A percentile compares a stretch with the other conserved stretches of the same genome.
Conservation (phyloP, 2,329 filamentous ascomycete species). For the Fusarium metavorans region DNA sequence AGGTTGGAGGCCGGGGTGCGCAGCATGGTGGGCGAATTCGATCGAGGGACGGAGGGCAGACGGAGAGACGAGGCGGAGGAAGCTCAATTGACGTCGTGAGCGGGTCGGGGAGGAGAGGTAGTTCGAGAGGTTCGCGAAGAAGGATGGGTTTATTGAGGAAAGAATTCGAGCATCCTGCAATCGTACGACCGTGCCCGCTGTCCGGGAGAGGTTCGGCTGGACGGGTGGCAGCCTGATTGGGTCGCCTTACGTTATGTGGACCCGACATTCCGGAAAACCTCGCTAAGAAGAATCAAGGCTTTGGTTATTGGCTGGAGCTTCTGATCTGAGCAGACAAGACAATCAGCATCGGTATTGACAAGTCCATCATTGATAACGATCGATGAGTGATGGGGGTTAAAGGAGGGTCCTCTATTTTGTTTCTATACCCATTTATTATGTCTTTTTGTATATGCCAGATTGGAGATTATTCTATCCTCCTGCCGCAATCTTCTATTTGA, state of each 20-base stretch:
- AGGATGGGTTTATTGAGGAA: constrained; percentile 44
- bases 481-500: neutral
- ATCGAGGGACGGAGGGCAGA: constrained; percentile 30
- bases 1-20: constrained; percentile 65
- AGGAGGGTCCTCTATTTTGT: neutral
- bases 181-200: constrained; percentile 34
- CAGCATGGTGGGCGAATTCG: constrained; percentile 60
- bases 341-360: constrained; percentile 1
- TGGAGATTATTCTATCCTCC: constrained; percentile 3
- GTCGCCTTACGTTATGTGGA: constrained; percentile 16
- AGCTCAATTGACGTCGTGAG: constrained; percentile 52
- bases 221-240: constrained; percentile 26
- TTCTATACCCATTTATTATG: neutral
- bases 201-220: constrained; percentile 40
- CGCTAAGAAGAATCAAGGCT: neutral
- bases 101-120: constrained; percentile 34
- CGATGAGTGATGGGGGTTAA: neutral
- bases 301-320: constrained; percentile 33
- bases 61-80: constrained; percentile 21
- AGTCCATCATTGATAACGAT: neutral
- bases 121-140: constrained; percentile 39
- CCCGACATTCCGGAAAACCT: neutral
- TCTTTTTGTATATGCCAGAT: neutral
- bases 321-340: neutral
- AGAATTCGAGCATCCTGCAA: constrained; percentile 48